Base-by-base conservation (phyloP, 129 eudicot genomes). In the Artemisia tridentata region DNA sequence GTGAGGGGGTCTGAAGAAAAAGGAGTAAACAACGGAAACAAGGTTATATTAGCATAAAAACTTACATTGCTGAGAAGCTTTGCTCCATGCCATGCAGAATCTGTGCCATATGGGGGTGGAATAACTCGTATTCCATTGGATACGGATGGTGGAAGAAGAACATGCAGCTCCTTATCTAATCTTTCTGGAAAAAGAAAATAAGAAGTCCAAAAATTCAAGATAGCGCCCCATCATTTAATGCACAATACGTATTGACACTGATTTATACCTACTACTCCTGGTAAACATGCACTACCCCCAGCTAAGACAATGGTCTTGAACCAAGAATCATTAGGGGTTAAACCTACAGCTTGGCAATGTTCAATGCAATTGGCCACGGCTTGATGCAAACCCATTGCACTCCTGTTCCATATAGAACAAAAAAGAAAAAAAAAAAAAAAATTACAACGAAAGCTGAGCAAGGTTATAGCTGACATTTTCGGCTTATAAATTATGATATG, bases 41-140 rank as follows among this genome's bases (percentile, higher is more conserved):
- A 11, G 13, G 16, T 6, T 20, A 20, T 57, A 29, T 3, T 1
- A 10, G 16, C 9, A 25, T 3, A 18, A 41, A 50, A 69, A 63
- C 82, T 85, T 90, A 95, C 99, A 69, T 90, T 95, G 88, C 97
- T 87, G 51, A 95, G 76, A 77, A 95, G 93, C 84, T 91, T 88
- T 41, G 97, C 99, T 34, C 99, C 99, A 57, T 77, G 80, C 99
- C 99, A 95, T 45, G 96, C 97, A 50, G 97, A 87, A 80, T 95
- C 93, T 43, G 78, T 72, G 15, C 99, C 97, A 81, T 82, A 81
- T 14, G 97, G 97, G 18, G 99, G 91, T 68, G 99, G 89, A 61
- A 90, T 66, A 62, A 95, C 97, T 59, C 85, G 85, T 60, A 95
- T 75, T 68, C 93, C 99, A 50, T 21, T 84, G 59, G 91, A 78